Base-by-base conservation (phyloP, 2,329 filamentous ascomycete genomes). In the Calonectria leucothoes region DNA sequence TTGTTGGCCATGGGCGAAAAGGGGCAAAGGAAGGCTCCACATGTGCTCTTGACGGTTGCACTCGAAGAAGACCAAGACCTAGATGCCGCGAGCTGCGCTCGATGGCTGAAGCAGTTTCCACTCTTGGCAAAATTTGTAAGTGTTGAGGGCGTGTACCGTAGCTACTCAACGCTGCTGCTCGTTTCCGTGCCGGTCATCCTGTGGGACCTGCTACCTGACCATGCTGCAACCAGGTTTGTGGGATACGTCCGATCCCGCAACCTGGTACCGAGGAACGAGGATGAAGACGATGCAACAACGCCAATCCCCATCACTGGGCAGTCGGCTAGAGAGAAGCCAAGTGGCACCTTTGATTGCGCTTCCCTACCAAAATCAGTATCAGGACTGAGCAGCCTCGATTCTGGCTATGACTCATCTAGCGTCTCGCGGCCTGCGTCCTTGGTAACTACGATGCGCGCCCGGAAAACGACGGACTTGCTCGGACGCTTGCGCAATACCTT, bases 71-170 rank as follows among this genome's bases (percentile, higher is more conserved):
- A 80, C 31, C 78, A 80, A 63, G 73, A 77, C 33, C 71, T 79
- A 11, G 78, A 80, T 72, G 75, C 78, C 23, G 73, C 75, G 8
- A 80, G 76, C 69, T 80, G 78, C 27, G 66, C 70, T 68, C 78
- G 78, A 69, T 80, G 78, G 78, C 31, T 80, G n/a, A 80, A 80
- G 74, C 78, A 80, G 61, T 80, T 80, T 59, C 78, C 78, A 63
- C 78, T 80, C 49, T 71, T 80, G 39, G 78, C 78, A 59, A 80
- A 76, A 59, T 78, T 71, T 20, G 78, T 78, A 17, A 79, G 74
- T 31, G 71, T 80, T 23, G 78, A 80, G 67, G 78, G 74, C 45
- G 74, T 78, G 33, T 80, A 80, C 35, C 70, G 72, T 42, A 78
- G 78, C 25, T 80, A 80, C 65, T 80, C 78, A 52, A 80, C 77